These are phyloP conservation scores for Sanghuangporus sanghuang DNA, from an alignment of 1,284 basidiomycete species.

Conservation along the genomic window DNA sequence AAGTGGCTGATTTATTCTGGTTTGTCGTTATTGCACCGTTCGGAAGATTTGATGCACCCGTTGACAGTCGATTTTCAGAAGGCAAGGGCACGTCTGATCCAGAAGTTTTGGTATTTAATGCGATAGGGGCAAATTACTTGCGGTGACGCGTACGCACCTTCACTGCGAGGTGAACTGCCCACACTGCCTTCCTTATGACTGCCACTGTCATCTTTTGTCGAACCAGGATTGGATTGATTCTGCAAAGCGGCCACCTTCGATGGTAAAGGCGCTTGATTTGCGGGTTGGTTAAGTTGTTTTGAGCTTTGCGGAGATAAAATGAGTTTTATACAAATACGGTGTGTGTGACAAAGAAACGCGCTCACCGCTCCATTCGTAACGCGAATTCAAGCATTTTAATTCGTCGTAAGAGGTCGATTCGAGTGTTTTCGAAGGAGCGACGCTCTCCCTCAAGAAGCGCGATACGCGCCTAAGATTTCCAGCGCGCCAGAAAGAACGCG, in stretches of 20 bases:
- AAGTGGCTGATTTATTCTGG: slow-evolving; percentile 48
- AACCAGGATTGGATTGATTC: slow-evolving; percentile 41
- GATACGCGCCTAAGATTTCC: slow-evolving; percentile 71
- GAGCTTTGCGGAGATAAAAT: slow-evolving; percentile 43
- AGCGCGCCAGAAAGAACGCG: slow-evolving; percentile 6
- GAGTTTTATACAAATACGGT: slow-evolving; percentile 18
- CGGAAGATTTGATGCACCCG: slow-evolving; percentile 27
- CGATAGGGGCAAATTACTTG: slow-evolving; percentile 19
- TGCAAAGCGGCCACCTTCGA: slow-evolving; percentile 59
- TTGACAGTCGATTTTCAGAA: slow-evolving; percentile 49
- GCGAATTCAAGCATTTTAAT: slow-evolving; percentile 99
- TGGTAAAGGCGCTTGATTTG: slow-evolving; percentile 46
- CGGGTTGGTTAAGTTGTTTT: slow-evolving; percentile 67
- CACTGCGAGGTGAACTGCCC: slow-evolving; percentile 74
- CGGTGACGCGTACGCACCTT: slow-evolving; percentile 42
- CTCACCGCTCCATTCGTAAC: slow-evolving; percentile 85
- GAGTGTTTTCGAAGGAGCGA: slow-evolving; percentile 93
- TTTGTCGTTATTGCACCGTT: slow-evolving; percentile 46
- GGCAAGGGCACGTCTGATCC: slow-evolving; percentile 66
- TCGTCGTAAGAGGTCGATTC: slow-evolving; percentile 90
- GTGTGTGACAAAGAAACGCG: slow-evolving; percentile 26
- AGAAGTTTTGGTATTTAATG: slow-evolving; percentile 10
- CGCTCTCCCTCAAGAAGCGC: slow-evolving; percentile 97
- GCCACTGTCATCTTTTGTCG: slow-evolving; percentile 62
- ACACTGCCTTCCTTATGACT: slow-evolving; percentile 73